Base-by-base conservation (phyloP, 2,329 filamentous ascomycete genomes). In the Blumeriella jaapii region DNA sequence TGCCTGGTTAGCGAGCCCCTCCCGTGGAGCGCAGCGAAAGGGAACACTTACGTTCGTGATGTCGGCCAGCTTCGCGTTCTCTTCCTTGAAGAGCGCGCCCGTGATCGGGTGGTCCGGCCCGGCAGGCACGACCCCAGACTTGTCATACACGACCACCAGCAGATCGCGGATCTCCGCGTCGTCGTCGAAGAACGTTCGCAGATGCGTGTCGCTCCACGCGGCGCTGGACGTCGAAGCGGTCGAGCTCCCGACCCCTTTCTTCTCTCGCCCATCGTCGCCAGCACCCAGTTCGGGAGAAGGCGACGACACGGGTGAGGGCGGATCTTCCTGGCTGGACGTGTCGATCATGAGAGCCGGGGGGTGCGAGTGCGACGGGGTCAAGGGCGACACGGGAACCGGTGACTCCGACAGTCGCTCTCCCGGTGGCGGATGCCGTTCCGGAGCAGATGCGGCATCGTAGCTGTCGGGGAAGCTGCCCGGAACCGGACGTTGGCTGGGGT, bases 141-240 rank as follows among this genome's bases (percentile, higher is more conserved):
- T 94, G 60, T 96, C 87, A 55, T 94, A 87, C 17, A 98, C 85
- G 41, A 98, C 82, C 23, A 87, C 71, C 33, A 96, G 69, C 55
- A 96, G 71, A 55, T 98, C 89, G 32, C 84, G 75, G 47, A 98
- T 85, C 44, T 94, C 85, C 20, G 78, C 78, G 41, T 84, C 77
- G 48, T 91, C 85, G 47, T 96, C 89, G 51, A 96, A 81, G 60
- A 95, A 98, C 10, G 82, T 79, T 40, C 85, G 76, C 17, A 98
- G 70, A 49, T 77, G 83, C 37, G 76, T 69, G 57, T 96, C 89
- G 43, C 85, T 89, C 91, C 91, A 98, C 0, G 76, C 73, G 16
- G 78, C 69, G 13, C 70, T 68, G 11, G 66, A 64, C 11, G 69
- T 64, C 15, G 71, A 68, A 17, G 71, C 68, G 4, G 65, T 68